These are phyloP conservation scores for Tricholoma sp. DNA, from an alignment of 768 basidiomycete species.

Conservation along the genomic window DNA sequence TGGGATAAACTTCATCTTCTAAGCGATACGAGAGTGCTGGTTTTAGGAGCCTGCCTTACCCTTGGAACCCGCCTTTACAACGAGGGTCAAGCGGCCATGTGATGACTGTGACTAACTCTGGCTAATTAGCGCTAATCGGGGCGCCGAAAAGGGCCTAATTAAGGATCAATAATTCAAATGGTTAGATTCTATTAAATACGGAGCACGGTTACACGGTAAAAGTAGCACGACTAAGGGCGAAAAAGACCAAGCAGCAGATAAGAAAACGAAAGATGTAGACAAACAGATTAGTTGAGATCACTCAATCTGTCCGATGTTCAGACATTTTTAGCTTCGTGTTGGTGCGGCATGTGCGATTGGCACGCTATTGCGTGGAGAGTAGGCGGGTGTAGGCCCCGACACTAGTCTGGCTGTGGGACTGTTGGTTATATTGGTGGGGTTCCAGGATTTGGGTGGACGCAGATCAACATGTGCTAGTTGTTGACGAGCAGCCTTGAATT, in stretches of 20 bases:
- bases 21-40: too few relatives aligned
- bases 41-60: too few relatives aligned
- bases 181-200: conserved; percentile 8
- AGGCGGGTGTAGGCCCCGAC: conserved; percentile 4
- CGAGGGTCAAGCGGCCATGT: too few relatives aligned
- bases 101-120: too few relatives aligned
- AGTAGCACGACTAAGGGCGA: background rate
- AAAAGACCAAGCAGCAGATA: conserved; percentile 1
- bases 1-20: too few relatives aligned
- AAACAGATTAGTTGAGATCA: background rate
- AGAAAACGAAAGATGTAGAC: conserved; percentile 9
- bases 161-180: background rate
- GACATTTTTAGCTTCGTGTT: conserved; percentile 5
- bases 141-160: too few relatives aligned
- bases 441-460: conserved; percentile 75
- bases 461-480: conserved; percentile 71
- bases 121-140: too few relatives aligned
- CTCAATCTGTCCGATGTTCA: conserved; percentile 2
- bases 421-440: conserved; percentile 42
- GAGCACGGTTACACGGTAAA: background rate
- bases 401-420: conserved; percentile 18
- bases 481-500: conserved; percentile 77
- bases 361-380: conserved; percentile 1
- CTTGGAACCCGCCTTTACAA: too few relatives aligned
- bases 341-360: conserved; percentile 3